Evolutionary conservation across 140 eudicot genomes (phyloP).

Genomic region (Flaveria floridana): DNA sequence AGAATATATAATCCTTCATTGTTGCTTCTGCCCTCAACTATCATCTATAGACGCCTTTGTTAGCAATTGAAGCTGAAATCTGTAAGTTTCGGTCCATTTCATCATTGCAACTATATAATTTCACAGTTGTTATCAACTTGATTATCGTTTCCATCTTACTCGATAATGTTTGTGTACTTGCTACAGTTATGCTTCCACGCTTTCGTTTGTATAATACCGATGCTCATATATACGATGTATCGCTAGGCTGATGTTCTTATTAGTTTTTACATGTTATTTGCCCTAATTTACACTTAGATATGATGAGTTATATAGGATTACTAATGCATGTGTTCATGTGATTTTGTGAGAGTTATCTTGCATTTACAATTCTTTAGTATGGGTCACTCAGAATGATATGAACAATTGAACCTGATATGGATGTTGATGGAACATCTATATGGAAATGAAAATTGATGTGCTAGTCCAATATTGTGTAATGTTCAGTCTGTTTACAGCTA

Average conservation of each 20-base stretch:
- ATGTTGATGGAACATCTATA: slow-evolving; percentile 1
- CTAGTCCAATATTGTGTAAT: background rate
- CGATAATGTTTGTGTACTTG: background rate
- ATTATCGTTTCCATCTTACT: background rate
- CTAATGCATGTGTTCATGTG: background rate
- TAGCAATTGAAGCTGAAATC: background rate
- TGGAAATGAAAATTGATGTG: background rate
- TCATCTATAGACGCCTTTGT: background rate
- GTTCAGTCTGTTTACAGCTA: background rate
- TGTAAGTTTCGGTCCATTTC: background rate
- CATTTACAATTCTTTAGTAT: background rate
- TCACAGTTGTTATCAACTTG: too few relatives aligned
- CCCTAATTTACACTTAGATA: slow-evolving; percentile 15
- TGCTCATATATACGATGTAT: background rate
- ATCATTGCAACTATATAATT: background rate
- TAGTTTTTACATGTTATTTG: background rate
- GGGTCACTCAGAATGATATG: background rate
- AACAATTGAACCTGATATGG: slow-evolving; percentile 1
- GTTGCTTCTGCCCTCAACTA: too few relatives aligned
- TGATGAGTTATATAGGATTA: background rate
- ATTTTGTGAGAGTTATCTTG: background rate
- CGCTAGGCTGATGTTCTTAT: background rate
- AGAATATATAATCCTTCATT: too few relatives aligned
- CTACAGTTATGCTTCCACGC: background rate
- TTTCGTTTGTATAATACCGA: background rate